A percentile compares a stretch with the other conserved stretches of the same genome.
These are phyloP conservation scores for Xylaria sp. DNA, from an alignment of 2,329 filamentous ascomycete genomes.

Conservation along the genomic window DNA sequence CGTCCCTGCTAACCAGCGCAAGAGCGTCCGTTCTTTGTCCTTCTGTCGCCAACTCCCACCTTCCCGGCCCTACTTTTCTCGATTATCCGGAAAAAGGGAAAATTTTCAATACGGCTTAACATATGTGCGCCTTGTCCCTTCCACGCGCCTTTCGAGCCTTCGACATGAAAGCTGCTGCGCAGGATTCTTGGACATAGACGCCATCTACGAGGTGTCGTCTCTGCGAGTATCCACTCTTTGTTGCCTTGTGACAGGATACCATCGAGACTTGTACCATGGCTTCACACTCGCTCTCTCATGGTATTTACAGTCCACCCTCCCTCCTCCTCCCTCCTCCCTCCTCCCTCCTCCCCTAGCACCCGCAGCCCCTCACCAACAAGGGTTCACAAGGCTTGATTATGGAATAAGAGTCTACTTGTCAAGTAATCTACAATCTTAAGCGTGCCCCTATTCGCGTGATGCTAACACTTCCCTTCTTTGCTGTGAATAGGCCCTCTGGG, in stretches of 20 bases:
- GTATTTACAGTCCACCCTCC: conserved; percentile 16
- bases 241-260: conserved; percentile 12
- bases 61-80: not conserved
- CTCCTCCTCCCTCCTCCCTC: not conserved
- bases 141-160: conserved; percentile 17
- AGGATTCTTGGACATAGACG: not conserved
- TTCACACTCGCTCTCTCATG: conserved; percentile 21
- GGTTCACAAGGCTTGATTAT: no score
- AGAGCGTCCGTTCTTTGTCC: conserved; percentile 1
- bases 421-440: no score
- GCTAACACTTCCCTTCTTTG: conserved; percentile 15
- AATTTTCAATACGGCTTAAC: conserved; percentile 5
- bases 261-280: conserved; percentile 19
- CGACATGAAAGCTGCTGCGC: conserved; percentile 21
- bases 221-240: conserved; percentile 18
- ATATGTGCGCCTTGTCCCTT: conserved; percentile 22
- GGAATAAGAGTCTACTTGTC: no score
- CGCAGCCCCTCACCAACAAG: not conserved
- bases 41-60: not conserved
- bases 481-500: conserved; percentile 35
- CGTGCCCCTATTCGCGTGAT: not conserved
- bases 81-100: not conserved
- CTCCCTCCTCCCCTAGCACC: not conserved
- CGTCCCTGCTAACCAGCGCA: not conserved
- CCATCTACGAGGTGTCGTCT: conserved; percentile 1